Evolutionary conservation across 306 rosid genomes (phyloP).

Genomic region (Astragalus membranaceus): DNA sequence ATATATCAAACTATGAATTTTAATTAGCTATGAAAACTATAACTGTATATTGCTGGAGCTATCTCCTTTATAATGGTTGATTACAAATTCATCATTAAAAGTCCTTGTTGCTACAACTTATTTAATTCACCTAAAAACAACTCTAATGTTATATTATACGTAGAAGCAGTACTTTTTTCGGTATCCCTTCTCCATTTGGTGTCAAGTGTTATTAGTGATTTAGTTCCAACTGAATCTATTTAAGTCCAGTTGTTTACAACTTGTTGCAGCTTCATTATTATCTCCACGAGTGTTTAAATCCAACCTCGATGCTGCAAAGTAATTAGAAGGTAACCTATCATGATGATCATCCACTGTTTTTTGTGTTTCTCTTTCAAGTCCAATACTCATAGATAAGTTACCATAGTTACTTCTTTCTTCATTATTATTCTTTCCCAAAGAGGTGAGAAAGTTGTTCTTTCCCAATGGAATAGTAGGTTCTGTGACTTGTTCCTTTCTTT

Average conservation of each 20-base stretch:
- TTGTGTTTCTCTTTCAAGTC: constrained; percentile 36
- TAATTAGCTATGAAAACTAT: background rate
- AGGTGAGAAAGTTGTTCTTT: constrained; percentile 28
- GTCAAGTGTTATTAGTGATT: constrained; percentile 19
- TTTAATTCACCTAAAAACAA: constrained; percentile 24
- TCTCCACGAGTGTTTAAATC: constrained; percentile 68
- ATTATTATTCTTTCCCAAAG: constrained; percentile 25
- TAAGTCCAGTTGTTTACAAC: constrained; percentile 52
- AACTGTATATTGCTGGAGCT: constrained; percentile 14
- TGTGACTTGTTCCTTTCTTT: constrained; percentile 26
- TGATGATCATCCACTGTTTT: constrained; percentile 26
- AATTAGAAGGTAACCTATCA: too few relatives aligned
- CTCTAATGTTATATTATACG: background rate
- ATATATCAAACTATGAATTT: background rate
- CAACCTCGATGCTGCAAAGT: constrained; percentile 51
- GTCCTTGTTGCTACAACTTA: constrained; percentile 18
- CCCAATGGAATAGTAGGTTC: background rate
- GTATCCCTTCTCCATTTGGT: background rate
- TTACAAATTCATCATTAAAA: constrained; percentile 18
- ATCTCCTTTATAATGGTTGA: constrained; percentile 8
- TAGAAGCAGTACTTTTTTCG: background rate
- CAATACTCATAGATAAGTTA: constrained; percentile 59
- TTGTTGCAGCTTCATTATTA: constrained; percentile 45
- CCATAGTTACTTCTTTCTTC: constrained; percentile 33
- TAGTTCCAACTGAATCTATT: constrained; percentile 62